These are phyloP conservation scores for Phalaenopsis aphrodite DNA, from an alignment of 106 monocot species.

Conservation along the genomic window DNA sequence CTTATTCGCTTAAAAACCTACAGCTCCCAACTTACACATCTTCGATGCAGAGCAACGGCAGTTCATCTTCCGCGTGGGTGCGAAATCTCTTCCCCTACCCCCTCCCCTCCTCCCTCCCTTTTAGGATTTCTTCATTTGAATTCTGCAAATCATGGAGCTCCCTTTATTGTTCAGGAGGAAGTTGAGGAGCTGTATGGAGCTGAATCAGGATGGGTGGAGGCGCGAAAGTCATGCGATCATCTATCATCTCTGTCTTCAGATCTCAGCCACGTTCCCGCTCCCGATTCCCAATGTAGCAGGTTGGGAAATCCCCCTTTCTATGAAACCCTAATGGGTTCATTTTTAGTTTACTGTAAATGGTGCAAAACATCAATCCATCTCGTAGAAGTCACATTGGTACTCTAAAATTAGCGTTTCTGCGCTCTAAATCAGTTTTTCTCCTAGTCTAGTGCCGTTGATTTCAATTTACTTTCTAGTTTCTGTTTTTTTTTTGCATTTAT, in stretches of 20 bases:
- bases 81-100: neutral
- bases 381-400: too few relatives aligned
- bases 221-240: slow-evolving; percentile 57
- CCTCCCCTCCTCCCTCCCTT: neutral
- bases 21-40: neutral
- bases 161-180: slow-evolving; percentile 9
- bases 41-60: neutral
- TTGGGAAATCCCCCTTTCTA: neutral
- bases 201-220: slow-evolving; percentile 81
- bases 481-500: neutral
- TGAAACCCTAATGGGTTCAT: slow-evolving; percentile 5
- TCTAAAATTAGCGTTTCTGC: too few relatives aligned
- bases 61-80: neutral
- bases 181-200: slow-evolving; percentile 32
- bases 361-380: neutral
- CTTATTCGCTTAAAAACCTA: neutral
- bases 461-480: neutral
- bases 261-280: slow-evolving; percentile 49
- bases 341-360: neutral
- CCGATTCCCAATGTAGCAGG: slow-evolving; percentile 55
- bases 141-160: neutral
- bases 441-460: neutral
- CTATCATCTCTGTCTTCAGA: slow-evolving; percentile 45
- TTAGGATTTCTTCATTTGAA: neutral
- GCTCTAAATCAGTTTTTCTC: too few relatives aligned